A percentile compares a stretch with the other conserved stretches of the same genome.
phyloP scores from a whole-genome alignment of 1,284 basidiomycete genomes.

The Leccinum fallax region DNA sequence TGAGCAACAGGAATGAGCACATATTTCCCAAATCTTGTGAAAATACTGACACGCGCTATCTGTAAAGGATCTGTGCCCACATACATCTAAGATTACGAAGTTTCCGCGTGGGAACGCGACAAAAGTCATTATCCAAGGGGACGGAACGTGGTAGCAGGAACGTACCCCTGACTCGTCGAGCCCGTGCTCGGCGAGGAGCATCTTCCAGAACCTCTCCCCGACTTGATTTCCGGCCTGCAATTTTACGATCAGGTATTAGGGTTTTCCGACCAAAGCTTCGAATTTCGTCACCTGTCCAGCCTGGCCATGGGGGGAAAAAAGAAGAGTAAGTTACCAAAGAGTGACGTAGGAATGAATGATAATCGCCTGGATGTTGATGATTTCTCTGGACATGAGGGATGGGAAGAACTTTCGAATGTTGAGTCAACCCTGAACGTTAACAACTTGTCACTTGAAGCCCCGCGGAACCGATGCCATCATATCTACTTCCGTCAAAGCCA shows the following conservation, averaged over 20 bases:
- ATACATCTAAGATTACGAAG: conserved; percentile 41
- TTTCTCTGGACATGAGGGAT: conserved; percentile 55
- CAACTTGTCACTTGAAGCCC: conserved; percentile 3
- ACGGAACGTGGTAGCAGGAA: conserved; percentile 11
- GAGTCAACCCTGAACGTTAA: conserved; percentile 1
- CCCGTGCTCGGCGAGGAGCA: conserved; percentile 81
- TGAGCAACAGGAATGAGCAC: conserved; percentile 30
- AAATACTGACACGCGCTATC: conserved; percentile 43
- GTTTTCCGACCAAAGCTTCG: neutral
- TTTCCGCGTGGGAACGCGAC: conserved; percentile 9
- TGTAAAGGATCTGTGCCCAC: conserved; percentile 51
- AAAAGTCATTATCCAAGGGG: conserved; percentile 31
- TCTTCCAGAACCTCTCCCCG: conserved; percentile 78
- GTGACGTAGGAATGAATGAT: neutral
- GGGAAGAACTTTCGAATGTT: conserved; percentile 17
- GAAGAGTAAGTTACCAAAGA: conserved; percentile 7
- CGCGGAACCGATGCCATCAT: conserved; percentile 8
- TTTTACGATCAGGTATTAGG: conserved; percentile 21
- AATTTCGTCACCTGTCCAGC: conserved; percentile 57
- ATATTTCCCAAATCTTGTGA: neutral
- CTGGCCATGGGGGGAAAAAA: conserved; percentile 33
- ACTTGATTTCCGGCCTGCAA: conserved; percentile 73
- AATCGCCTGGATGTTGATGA: conserved; percentile 64
- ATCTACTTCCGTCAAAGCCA: conserved; percentile 15
- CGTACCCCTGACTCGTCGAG: conserved; percentile 70